Evolutionary conservation across 176 grass and related monocot species (phyloP).

Genomic region (Oryza coarctata): DNA sequence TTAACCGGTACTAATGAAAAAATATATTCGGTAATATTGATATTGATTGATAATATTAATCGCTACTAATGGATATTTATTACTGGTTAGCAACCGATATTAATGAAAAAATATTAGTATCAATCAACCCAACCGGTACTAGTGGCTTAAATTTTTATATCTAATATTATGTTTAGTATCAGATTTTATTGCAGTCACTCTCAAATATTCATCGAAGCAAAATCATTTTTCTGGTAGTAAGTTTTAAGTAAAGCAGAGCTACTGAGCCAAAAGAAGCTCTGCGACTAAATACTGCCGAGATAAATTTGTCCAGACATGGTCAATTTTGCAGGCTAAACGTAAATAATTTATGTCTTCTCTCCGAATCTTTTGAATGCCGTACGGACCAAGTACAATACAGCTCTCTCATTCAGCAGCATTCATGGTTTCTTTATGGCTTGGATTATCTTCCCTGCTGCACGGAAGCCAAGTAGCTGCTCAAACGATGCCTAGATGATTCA

Average conservation of each 20-base stretch:
- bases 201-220: no score
- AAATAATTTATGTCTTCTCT: neutral
- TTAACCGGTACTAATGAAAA: no score
- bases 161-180: no score
- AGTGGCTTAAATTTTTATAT: no score
- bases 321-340: constrained; percentile 1
- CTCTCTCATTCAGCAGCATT: neutral
- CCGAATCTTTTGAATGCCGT: constrained; percentile 30
- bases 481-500: neutral
- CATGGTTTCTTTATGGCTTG: neutral
- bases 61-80: no score
- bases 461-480: neutral
- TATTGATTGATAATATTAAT: no score
- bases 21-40: no score
- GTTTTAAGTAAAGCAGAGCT: neutral
- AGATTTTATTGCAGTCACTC: no score
- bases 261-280: constrained; percentile 3
- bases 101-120: no score
- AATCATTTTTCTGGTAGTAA: no score
- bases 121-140: no score
- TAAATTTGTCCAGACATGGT: constrained; percentile 22
- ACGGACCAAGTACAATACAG: constrained; percentile 10
- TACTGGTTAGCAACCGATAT: no score
- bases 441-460: neutral
- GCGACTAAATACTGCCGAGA: neutral